Percentiles rank a stretch among this genome's conserved stretches.
Conservation (phyloP, 1,284 basidiomycete genomes). For the Grifola frondosa region DNA sequence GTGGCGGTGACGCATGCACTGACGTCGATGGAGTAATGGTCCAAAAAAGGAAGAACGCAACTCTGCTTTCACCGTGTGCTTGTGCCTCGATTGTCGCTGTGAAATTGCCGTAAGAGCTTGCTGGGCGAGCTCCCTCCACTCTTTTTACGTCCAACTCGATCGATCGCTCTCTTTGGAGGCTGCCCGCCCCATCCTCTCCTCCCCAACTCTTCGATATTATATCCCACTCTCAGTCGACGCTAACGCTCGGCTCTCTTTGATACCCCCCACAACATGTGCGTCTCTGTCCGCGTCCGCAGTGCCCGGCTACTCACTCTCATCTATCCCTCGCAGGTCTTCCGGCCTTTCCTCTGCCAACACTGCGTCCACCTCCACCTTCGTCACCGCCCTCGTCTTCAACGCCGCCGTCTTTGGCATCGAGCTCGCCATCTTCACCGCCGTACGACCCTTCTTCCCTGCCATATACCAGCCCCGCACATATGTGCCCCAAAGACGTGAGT, state of each 20-base stretch:
- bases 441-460: conserved; percentile 68
- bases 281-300: background rate
- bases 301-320: background rate
- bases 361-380: conserved; percentile 54
- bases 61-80: too few species aligned
- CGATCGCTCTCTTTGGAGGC: too few species aligned
- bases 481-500: conserved; percentile 51
- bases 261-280: conserved; percentile 10
- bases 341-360: conserved; percentile 22
- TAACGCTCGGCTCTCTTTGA: background rate
- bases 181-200: too few species aligned
- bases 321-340: conserved; percentile 7
- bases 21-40: too few species aligned
- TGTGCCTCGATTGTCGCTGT: too few species aligned
- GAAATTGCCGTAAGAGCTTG: too few species aligned
- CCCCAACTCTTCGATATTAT: too few species aligned
- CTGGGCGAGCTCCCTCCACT: too few species aligned
- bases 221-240: conserved; percentile 2
- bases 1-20: too few species aligned
- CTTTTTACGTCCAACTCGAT: too few species aligned
- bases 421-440: conserved; percentile 66
- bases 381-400: conserved; percentile 78
- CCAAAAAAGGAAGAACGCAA: too few species aligned
- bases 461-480: conserved; percentile 82
- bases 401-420: conserved; percentile 64